Percentiles rank a stretch among this genome's conserved stretches.
Conservation (phyloP, 2,329 filamentous ascomycete species). For the Aspergillus latus region DNA sequence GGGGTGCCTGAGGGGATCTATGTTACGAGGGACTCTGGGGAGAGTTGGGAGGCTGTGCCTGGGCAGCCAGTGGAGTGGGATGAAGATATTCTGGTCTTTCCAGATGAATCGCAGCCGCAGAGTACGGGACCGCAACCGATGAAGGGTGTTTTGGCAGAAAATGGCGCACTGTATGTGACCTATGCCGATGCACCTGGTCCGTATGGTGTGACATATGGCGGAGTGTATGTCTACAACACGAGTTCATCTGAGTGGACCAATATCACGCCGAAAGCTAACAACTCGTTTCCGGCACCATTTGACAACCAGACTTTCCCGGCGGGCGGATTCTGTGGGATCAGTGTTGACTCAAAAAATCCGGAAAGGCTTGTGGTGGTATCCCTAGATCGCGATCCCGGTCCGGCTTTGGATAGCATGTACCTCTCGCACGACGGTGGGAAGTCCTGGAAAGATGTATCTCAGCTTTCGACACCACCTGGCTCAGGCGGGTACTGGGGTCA, state of each 20-base stretch:
- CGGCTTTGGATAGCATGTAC: conserved; percentile 19
- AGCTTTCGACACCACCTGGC: conserved; percentile 16
- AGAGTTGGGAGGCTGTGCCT: conserved; percentile 14
- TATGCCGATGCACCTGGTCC: conserved; percentile 17
- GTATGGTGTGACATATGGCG: conserved; percentile 15
- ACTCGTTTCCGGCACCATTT: conserved; percentile 14
- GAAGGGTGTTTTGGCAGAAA: conserved; percentile 17
- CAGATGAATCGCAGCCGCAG: conserved; percentile 15
- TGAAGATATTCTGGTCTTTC: conserved; percentile 11
- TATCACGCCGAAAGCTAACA: conserved; percentile 14
- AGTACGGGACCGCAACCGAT: conserved; percentile 18
- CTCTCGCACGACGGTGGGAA: conserved; percentile 18
- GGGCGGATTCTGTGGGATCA: conserved; percentile 17
- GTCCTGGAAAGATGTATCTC: conserved; percentile 19
- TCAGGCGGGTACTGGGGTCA: conserved; percentile 18
- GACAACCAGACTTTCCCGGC: conserved; percentile 16
- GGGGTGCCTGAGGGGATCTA: conserved; percentile 15
- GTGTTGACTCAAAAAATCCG: conserved; percentile 15
- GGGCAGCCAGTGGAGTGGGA: conserved; percentile 18
- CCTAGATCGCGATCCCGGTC: conserved; percentile 17
- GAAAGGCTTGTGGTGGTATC: conserved; percentile 17
- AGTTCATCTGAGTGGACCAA: conserved; percentile 11
- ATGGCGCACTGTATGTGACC: conserved; percentile 18
- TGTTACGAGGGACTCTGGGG: conserved; percentile 12
- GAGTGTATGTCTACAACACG: conserved; percentile 17